Evolutionary conservation across 495 filamentous ascomycete genomes (phyloP).

Genomic region (Cenococcum geophilum): DNA sequence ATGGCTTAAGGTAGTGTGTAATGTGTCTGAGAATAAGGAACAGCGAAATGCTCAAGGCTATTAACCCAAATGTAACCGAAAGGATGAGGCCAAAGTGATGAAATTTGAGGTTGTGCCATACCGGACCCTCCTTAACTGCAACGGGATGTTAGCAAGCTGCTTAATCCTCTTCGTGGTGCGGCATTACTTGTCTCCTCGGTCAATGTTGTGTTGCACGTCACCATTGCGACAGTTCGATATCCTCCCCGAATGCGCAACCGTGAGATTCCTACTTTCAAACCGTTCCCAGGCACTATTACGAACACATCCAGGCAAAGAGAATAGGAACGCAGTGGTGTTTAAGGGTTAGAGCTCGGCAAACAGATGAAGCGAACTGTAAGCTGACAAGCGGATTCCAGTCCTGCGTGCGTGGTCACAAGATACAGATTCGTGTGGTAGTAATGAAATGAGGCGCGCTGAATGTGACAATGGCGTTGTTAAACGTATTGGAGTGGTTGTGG

Average conservation of each 20-base stretch:
- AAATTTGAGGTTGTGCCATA: conserved; percentile 43
- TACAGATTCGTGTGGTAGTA: too few relatives aligned
- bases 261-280: not conserved
- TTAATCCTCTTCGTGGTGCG: not conserved
- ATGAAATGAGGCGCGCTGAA: too few relatives aligned
- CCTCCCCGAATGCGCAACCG: not conserved
- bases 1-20: conserved; percentile 72
- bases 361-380: too few relatives aligned
- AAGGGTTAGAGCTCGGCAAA: too few relatives aligned
- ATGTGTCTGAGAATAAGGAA: conserved; percentile 72
- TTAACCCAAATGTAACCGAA: conserved; percentile 48
- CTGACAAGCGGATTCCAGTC: too few relatives aligned
- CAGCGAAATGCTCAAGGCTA: conserved; percentile 51
- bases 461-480: too few relatives aligned
- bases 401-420: too few relatives aligned
- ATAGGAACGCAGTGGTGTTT: not conserved
- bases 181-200: conserved; percentile 45
- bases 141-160: not conserved
- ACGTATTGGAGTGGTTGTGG: too few relatives aligned
- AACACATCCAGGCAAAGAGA: not conserved
- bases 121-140: conserved; percentile 17
- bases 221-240: not conserved
- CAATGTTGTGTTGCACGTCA: conserved; percentile 43
- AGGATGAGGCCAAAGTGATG: conserved; percentile 49
- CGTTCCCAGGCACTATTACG: not conserved